These are phyloP conservation scores for Coniochaeta pulveracea DNA, from an alignment of 2,329 filamentous ascomycete genomes.

Conservation along the genomic window DNA sequence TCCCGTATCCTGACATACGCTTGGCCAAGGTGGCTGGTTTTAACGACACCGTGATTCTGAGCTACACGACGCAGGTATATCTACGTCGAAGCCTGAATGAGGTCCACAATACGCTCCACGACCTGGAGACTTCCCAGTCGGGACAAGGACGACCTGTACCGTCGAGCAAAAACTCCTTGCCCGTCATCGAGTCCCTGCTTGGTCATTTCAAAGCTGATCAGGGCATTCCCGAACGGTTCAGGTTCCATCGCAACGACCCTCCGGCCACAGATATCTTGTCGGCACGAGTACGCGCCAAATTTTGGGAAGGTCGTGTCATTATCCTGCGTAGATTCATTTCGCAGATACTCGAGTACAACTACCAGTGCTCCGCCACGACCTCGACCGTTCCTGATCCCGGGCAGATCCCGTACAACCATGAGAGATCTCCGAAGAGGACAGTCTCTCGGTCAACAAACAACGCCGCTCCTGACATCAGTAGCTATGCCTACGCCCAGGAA, in stretches of 20 bases:
- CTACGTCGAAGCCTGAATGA: conserved; percentile 53
- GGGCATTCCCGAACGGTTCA: conserved; percentile 33
- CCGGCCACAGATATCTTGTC: conserved; percentile 68
- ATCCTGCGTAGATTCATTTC: conserved; percentile 69
- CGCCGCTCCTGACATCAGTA: conserved; percentile 27
- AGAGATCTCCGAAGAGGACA: too few species aligned
- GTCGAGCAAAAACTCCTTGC: too few species aligned
- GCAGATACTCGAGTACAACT: conserved; percentile 40
- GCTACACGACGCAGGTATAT: conserved; percentile 53
- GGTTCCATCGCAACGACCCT: conserved; percentile 54
- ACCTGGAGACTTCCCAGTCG: conserved; percentile 24
- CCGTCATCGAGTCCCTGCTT: conserved; percentile 6
- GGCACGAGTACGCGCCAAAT: conserved; percentile 82
- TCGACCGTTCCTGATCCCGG: conserved; percentile 13
- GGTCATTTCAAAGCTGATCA: conserved; percentile 35
- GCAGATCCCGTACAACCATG: too few species aligned
- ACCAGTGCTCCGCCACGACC: conserved; percentile 16
- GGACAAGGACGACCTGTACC: too few species aligned
- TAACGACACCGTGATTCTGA: conserved; percentile 37
- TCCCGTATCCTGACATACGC: conserved; percentile 53
- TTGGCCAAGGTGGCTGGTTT: conserved; percentile 29
- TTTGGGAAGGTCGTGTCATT: conserved; percentile 85
- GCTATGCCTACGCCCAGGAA: conserved; percentile 42
- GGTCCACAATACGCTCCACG: conserved; percentile 46
- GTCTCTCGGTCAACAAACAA: conserved; percentile 5